Evolutionary conservation across 805 yeast species (phyloP), one percentile per base, ranked within the genome.

Genomic region (Hanseniaspora vineae): DNA sequence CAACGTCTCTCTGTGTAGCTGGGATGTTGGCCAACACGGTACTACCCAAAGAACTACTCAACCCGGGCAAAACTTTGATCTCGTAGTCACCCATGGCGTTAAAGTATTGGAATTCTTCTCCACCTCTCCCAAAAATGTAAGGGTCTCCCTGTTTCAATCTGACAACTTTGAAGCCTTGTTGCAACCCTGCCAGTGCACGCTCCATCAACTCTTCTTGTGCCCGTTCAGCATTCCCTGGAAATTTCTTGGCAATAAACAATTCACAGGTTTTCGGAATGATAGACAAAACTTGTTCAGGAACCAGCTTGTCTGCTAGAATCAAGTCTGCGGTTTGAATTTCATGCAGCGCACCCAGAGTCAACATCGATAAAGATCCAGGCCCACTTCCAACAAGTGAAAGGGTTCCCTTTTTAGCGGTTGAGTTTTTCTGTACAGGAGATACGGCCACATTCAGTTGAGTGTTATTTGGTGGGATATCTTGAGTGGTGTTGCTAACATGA

Each of bases 111-210:
- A 64, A 85, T 58, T 90, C 97, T 66, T 90, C 97, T 39, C 96
- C 96, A 42, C 97, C 97, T 52, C 97, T 77, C 3, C 97, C 97
- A 61, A 86, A 90, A 32, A 90, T 84, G 63, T 87, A 90, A 10
- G 97, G 97, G 62, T 90, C 97, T 33, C 97, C 97, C 66, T 90
- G 97, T 63, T 90, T 90, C 54, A 90, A 72, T 50, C 97, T 71
- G 2, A 90, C 94, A 1, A 90, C 96, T 49, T 77, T 78, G 56
- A 77, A 72, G 14, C 96, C 96, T 46, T 71, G 63, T 29, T 69
- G 53, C 23, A 87, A 62, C 0, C 80, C 81, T 33, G 72, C 73
- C 15, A 90, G 65, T 0, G 96, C 97, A 53, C 81, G 61, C n/a
- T 72, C 68, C 33, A 87, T 66, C 42, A 90, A 71, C 63, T 90